Conservation (phyloP, 192 early-diverging fungal genomes). For the Backusella psychrophila region DNA sequence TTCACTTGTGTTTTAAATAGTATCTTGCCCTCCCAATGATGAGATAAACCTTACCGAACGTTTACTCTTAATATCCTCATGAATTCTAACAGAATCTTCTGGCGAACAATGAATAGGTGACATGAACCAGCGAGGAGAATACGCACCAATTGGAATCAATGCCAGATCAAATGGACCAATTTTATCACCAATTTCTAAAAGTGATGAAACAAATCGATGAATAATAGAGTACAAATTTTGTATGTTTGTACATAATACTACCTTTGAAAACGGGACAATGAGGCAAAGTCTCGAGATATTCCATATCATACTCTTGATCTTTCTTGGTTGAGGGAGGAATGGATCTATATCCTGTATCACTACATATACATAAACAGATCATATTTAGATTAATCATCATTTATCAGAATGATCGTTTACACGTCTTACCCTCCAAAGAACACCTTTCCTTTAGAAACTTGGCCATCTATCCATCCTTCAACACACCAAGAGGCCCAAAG, state of each 20-base stretch:
- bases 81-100: conserved; percentile 77
- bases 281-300: conserved; percentile 38
- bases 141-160: conserved; percentile 86
- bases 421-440: conserved; percentile 56
- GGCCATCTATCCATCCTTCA: conserved; percentile 35
- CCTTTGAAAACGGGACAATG: conserved; percentile 80
- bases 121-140: conserved; percentile 72
- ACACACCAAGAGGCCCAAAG: conserved; percentile 82
- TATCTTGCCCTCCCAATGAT: no score
- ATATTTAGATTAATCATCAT: not conserved
- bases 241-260: not conserved
- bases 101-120: conserved; percentile 75
- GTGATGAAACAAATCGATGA: not conserved
- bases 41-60: conserved; percentile 32
- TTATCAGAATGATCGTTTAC: not conserved
- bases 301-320: conserved; percentile 37
- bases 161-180: conserved; percentile 73
- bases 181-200: conserved; percentile 62
- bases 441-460: conserved; percentile 39
- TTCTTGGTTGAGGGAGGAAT: conserved; percentile 37
- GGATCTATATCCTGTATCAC: conserved; percentile 81
- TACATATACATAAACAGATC: conserved; percentile 27
- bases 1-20: not conserved
- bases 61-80: conserved; percentile 67
- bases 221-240: not conserved